Percentiles rank a stretch among this genome's conserved stretches.
These are phyloP conservation scores for Hypoxylon sp. DNA, from an alignment of 2,329 filamentous ascomycete genomes.

Conservation along the genomic window DNA sequence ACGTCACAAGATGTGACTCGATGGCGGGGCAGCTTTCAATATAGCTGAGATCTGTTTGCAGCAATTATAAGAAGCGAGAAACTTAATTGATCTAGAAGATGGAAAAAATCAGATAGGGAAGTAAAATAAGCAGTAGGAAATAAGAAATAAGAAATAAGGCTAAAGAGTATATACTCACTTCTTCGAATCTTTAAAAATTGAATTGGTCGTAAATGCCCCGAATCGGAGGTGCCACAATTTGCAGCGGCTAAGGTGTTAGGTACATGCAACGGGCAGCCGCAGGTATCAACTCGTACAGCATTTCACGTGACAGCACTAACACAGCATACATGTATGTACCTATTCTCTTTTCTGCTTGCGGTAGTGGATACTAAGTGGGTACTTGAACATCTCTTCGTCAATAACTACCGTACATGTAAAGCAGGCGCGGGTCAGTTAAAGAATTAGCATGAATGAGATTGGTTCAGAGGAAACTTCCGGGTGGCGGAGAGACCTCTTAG, in stretches of 20 bases:
- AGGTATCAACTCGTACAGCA: not conserved
- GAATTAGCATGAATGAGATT: not conserved
- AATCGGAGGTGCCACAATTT: constrained; percentile 40
- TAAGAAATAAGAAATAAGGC: constrained; percentile 7
- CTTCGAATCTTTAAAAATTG: constrained; percentile 22
- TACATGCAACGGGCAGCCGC: constrained; percentile 2
- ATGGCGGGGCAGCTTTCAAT: constrained; percentile 40
- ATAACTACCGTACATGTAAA: no score
- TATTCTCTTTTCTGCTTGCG: not conserved
- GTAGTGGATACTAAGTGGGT: constrained; percentile 1
- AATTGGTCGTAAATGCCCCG: constrained; percentile 31
- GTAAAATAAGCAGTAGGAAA: not conserved
- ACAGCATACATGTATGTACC: not conserved
- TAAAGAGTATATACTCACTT: constrained; percentile 5
- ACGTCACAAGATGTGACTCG: constrained; percentile 30
- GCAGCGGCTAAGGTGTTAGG: constrained; percentile 16
- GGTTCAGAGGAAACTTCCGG: not conserved
- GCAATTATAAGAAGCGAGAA: constrained; percentile 1
- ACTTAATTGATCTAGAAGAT: constrained; percentile 2
- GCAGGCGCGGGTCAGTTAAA: not conserved
- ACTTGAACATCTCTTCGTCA: no score
- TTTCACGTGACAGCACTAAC: constrained; percentile 11
- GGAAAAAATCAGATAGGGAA: not conserved
- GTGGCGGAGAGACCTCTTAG: not conserved
- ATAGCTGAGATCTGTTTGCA: constrained; percentile 11